Conservation (phyloP, 805 yeast genomes). For the Candida hispaniensis region DNA sequence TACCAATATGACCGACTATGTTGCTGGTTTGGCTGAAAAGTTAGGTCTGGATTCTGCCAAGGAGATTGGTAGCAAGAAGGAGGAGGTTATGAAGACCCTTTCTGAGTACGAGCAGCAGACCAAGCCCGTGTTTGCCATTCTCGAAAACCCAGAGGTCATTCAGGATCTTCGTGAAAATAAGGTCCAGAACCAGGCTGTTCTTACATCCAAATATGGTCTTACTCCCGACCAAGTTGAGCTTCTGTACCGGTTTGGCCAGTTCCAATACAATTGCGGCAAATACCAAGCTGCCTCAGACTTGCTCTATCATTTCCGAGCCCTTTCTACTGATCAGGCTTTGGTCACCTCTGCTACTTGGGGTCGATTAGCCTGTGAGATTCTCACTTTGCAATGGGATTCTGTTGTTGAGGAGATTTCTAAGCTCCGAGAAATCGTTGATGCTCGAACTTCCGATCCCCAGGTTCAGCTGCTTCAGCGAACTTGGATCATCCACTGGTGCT, state of each 20-base stretch:
- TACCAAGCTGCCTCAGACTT: conserved; percentile 50
- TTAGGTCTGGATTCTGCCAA: conserved; percentile 34
- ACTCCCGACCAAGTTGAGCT: conserved; percentile 36
- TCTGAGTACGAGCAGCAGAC: conserved; percentile 36
- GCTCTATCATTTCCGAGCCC: conserved; percentile 44
- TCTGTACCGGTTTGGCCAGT: conserved; percentile 48
- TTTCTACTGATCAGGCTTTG: conserved; percentile 42
- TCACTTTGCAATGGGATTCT: conserved; percentile 41
- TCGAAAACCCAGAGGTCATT: conserved; percentile 42
- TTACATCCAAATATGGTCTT: conserved; percentile 38
- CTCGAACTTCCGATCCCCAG: conserved; percentile 43
- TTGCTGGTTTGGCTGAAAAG: conserved; percentile 36
- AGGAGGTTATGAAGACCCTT: conserved; percentile 29
- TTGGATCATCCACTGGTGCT: conserved; percentile 61
- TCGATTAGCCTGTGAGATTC: conserved; percentile 49
- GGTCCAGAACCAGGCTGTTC: conserved; percentile 39
- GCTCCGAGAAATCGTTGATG: conserved; percentile 49
- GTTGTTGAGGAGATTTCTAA: conserved; percentile 44
- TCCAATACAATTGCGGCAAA: conserved; percentile 54
- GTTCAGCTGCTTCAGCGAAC: conserved; percentile 52
- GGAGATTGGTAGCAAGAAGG: conserved; percentile 32
- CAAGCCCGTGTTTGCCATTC: conserved; percentile 36
- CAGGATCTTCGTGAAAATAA: conserved; percentile 45
- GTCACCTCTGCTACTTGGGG: conserved; percentile 58
- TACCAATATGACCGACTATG: conserved; percentile 45